Percentiles rank a stretch among this genome's conserved stretches.
Conservation (phyloP, 805 yeast genomes). For the Isabelozyma gotoi region DNA sequence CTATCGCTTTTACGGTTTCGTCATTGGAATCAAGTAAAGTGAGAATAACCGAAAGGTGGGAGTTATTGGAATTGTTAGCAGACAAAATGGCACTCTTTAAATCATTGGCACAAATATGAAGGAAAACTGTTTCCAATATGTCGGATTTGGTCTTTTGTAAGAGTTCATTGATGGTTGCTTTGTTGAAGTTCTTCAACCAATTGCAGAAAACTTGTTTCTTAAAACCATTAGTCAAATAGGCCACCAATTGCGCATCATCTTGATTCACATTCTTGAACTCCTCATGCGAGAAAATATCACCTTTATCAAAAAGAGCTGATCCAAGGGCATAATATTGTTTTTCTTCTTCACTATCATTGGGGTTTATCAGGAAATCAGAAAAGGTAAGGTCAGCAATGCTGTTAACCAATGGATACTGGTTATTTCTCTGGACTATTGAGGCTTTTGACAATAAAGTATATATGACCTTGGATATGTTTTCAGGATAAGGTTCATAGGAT, state of each 20-base stretch:
- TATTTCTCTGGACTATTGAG: constrained; percentile 16
- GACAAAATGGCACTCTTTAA: constrained; percentile 58
- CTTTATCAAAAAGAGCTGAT: constrained; percentile 53
- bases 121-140: constrained; percentile 51
- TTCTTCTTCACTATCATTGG: constrained; percentile 18
- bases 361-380: constrained; percentile 13
- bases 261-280: constrained; percentile 9
- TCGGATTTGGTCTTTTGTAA: constrained; percentile 25
- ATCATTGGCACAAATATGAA: constrained; percentile 52
- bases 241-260: constrained; percentile 10
- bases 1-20: constrained; percentile 51
- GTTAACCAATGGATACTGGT: constrained; percentile 25
- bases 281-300: constrained; percentile 4
- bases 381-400: constrained; percentile 13
- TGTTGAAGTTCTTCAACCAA: constrained; percentile 57
- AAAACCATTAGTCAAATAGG: constrained; percentile 14
- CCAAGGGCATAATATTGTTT: constrained; percentile 53
- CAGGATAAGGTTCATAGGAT: constrained; percentile 5
- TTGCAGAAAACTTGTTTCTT: constrained; percentile 48
- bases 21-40: constrained; percentile 74
- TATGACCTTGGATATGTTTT: constrained; percentile 14
- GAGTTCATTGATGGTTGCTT: constrained; percentile 28
- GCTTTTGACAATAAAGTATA: constrained; percentile 21
- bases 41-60: constrained; percentile 69
- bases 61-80: constrained; percentile 61